Evolutionary conservation across 1,139 yeast genomes (phyloP), one percentile per base, ranked within the genome.

Genomic region (Candida gigantensis): DNA sequence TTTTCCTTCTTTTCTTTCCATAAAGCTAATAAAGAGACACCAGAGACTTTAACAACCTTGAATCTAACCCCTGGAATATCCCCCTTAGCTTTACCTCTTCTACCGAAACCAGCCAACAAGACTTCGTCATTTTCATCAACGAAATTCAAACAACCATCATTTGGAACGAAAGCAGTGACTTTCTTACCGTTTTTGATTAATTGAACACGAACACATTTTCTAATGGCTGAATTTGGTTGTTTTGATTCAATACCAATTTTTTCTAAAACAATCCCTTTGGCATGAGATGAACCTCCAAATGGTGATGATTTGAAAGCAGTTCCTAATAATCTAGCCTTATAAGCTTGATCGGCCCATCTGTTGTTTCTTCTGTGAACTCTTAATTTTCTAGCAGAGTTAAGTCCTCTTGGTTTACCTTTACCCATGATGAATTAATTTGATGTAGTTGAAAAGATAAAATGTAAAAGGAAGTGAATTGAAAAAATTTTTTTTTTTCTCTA

Each of bases 51-150:
- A 73, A 94, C 98, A 72, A 92, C 97, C 88, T 92, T 92, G 88
- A 92, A 92, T 85, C 98, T 90, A 72, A 92, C 98, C 87, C 98
- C 98, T 77, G 98, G 98, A 70, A 92, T 90, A 89, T 92, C 98
- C 84, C 99, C 98, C 96, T 94, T 94, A 73, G 99, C 98, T 85
- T 92, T 92, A 82, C 99, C 99, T 85, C 96, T 92, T 81, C 98
- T 89, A 87, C 99, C 99, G 88, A 94, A 94, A 83, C 99, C 99
- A 65, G 99, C 97, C 64, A 92, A 81, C 68, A 92, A 81, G 62
- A 92, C 98, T 77, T 92, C 97, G 79, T 92, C 97, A 82, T 92
- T 92, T 81, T 92, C 97, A 71, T 92, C 98, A 64, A 92, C 97
- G 62, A 84, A 92, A 92, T 92, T 92, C 75, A 90, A 80, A 84